Evolutionary conservation across 306 rosid species (phyloP).

Genomic region (Rosa multiflora): DNA sequence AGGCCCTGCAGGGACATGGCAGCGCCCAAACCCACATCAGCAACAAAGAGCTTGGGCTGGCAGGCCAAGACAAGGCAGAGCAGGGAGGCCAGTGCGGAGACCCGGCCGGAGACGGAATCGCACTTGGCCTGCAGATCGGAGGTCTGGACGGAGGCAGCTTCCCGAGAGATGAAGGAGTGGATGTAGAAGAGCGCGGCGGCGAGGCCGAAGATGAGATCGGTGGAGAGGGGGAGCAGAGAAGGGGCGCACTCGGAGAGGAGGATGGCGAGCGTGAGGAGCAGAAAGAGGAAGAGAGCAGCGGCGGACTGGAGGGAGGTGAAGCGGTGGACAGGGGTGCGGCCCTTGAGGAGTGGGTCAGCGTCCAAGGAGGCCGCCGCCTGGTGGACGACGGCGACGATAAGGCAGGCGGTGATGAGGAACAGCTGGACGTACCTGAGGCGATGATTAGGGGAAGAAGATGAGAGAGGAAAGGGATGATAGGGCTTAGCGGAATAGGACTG

Average conservation of each 20-base stretch:
- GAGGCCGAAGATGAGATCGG: slow-evolving; percentile 68
- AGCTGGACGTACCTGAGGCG: slow-evolving; percentile 59
- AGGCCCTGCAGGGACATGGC: slow-evolving; percentile 66
- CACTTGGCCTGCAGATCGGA: slow-evolving; percentile 81
- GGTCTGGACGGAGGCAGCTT: slow-evolving; percentile 61
- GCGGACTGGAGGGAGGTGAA: slow-evolving; percentile 76
- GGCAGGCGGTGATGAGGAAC: slow-evolving; percentile 42
- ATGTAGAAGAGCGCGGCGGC: slow-evolving; percentile 67
- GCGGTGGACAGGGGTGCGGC: slow-evolving; percentile 77
- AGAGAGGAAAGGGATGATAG: slow-evolving; percentile 59
- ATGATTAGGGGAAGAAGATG: slow-evolving; percentile 25
- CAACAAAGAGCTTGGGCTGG: slow-evolving; percentile 66
- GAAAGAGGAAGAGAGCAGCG: slow-evolving; percentile 59
- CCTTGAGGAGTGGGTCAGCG: slow-evolving; percentile 68
- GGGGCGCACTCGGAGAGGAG: slow-evolving; percentile 57
- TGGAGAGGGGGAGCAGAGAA: slow-evolving; percentile 48
- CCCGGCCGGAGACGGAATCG: slow-evolving; percentile 48
- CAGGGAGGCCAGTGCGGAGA: slow-evolving; percentile 51
- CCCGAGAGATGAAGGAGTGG: slow-evolving; percentile 44
- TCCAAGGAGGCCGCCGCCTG: slow-evolving; percentile 53
- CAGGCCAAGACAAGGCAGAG: slow-evolving; percentile 55
- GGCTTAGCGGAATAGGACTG: slow-evolving; percentile 74
- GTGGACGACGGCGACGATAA: slow-evolving; percentile 53
- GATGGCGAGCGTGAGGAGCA: slow-evolving; percentile 51
- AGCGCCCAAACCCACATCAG: slow-evolving; percentile 61